Base-by-base conservation (phyloP, 2,329 filamentous ascomycete genomes). In the Chaetoscypha palmicola region DNA sequence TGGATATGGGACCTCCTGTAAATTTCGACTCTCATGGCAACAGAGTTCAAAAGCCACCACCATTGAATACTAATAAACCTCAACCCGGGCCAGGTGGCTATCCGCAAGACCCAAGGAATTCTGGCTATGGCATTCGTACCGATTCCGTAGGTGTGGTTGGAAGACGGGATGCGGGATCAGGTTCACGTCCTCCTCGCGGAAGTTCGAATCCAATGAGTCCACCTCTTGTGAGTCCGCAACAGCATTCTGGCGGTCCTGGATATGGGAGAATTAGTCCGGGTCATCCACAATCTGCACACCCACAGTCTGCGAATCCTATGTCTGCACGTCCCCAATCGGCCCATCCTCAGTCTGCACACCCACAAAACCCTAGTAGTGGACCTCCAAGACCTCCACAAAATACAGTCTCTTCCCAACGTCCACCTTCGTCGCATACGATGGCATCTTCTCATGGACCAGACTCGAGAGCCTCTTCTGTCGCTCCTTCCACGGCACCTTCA, bases 11-110 rank as follows among this genome's bases (percentile, higher is more conserved):
- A n/a, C 33, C 40, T n/a, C 51, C 52, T 14, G 20, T 48, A 17
- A 52, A 48, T 24, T 49, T 52, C 30, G 49, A 51, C 21, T 48
- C 41, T 23, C 14, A 22, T n/a, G 37, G 16, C 19, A 19, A 28
- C 22, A 37, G 19, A 23, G 37, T 52, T 5, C 49, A 49, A 31
- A 56, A 57, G 24, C 41, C 40, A 11, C 23, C 39, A 12, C 52
- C 55, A 19, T 33, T 46, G 32, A 55, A 56, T 28, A 34, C 47
- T 17, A 56, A 53, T 24, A 58, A 54, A 40, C 45, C 43, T 14
- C 43, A 48, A 16, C 45, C 45, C 9, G 38, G 24, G 12, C 41
- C 43, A 28, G 28, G 24, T 32, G 38, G 24, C 11, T 47, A 50
- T 33, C 44, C 28, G 17, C 36, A 44, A n/a, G 50, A 50, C 28